Evolutionary conservation across 371 early-diverging fungal genomes (phyloP), one percentile per base, ranked within the genome.

Genomic region (Actinomortierella ambigua): DNA sequence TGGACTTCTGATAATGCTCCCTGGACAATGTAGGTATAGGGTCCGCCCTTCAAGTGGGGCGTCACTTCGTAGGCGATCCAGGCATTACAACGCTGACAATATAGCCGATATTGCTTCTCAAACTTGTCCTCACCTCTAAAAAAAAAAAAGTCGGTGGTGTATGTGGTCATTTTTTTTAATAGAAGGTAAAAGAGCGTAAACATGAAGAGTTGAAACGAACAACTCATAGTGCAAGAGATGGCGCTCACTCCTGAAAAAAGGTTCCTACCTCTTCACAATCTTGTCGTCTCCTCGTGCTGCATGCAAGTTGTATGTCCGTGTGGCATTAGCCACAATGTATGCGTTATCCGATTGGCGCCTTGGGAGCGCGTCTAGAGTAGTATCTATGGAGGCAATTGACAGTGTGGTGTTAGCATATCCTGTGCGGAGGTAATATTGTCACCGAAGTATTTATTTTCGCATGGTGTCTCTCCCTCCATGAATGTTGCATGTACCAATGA

Each of bases 331-430:
- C 22, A 90, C 71, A 61, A 89, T 82, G 64, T 80, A 76, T 18
- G 89, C 83, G 40, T 85, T 84, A 58, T 90, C 91, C 14, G 87
- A 85, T 46, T 77, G 76, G 54, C 91, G 77, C 63, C 80, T 75
- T 23, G 91, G 88, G 48, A 90, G 59, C 57, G 81, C 76, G 43
- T 79, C 82, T 6, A 90, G 67, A 56, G 80, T 79, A 24, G 59
- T 71, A 52, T 71, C 71, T 71, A 65, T 11, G 11, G 34, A 34
- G 34, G 34, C 11, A 34, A 34, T 34, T 4, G 34, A 6, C 34
- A 34, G 34, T 34, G n/a, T n/a, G n/a, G n/a, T n/a, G n/a, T n/a
- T n/a, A n/a, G n/a, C n/a, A n/a, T n/a, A n/a, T n/a, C n/a, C n/a
- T n/a, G n/a, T n/a, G n/a, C n/a, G n/a, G n/a, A n/a, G n/a, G n/a